Percentiles rank a stretch among this genome's conserved stretches.
Evolutionary conservation across 2,329 filamentous ascomycete species (phyloP).

Genomic region (Pezizomycotina sp.): DNA sequence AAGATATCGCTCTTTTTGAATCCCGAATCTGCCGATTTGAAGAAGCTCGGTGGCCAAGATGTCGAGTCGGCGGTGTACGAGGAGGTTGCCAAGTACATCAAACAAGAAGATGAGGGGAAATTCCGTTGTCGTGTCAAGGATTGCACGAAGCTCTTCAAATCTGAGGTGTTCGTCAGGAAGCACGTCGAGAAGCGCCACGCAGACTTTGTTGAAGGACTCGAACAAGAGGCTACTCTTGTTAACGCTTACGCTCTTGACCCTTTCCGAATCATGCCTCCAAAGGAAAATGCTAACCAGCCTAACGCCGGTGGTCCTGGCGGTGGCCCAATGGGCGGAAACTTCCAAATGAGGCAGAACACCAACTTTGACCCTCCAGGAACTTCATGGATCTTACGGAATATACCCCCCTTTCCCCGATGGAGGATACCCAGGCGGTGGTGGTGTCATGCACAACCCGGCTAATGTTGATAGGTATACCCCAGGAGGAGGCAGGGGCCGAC

Average conservation of each 20-base stretch:
- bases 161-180: constrained; percentile 92
- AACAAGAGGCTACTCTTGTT: constrained; percentile 74
- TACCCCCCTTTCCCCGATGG: constrained; percentile 16
- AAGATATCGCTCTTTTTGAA: constrained; percentile 88
- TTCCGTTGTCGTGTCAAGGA: constrained; percentile 93
- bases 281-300: constrained; percentile 41
- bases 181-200: constrained; percentile 90
- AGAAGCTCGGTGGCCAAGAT: constrained; percentile 77
- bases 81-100: constrained; percentile 72
- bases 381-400: constrained; percentile 8
- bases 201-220: constrained; percentile 68
- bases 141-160: constrained; percentile 93
- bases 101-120: constrained; percentile 95
- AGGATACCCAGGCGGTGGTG: constrained; percentile 15
- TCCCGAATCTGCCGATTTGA: constrained; percentile 61
- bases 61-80: constrained; percentile 74
- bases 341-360: constrained; percentile 8
- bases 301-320: constrained; percentile 31
- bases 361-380: constrained; percentile 8
- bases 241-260: constrained; percentile 92
- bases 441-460: constrained; percentile 22
- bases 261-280: constrained; percentile 80
- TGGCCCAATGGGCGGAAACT: constrained; percentile 25
- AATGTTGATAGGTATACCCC: constrained; percentile 23
- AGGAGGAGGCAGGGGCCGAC: constrained; percentile 17